Evolutionary conservation across 192 early-diverging fungal genomes (phyloP), one percentile per base, ranked within the genome.

Genomic region (Coemansia sp.): DNA sequence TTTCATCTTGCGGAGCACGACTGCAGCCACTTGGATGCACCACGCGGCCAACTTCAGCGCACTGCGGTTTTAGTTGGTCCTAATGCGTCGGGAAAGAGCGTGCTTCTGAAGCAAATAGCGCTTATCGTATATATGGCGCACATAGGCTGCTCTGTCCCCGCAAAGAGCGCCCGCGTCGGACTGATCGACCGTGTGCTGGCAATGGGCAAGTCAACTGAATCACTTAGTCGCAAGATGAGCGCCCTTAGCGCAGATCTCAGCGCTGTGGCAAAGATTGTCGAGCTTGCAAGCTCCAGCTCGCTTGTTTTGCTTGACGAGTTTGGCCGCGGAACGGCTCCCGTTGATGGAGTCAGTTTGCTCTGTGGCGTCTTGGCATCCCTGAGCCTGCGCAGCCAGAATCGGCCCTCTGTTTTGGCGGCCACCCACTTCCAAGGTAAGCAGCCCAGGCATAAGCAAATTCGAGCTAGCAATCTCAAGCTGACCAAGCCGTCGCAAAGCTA

Each of bases 101-200:
- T 91, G 6, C 85, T 91, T 62, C 56, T 91, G 25, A 90, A 90
- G 51, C 93, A 94, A 62, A 85, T 82, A 43, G 94, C 90, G 5
- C 63, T 97, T 22, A 93, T 94, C 63, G 84, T 85, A 2, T 93
- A 89, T 59, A 92, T 96, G 94, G 92, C 94, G 12, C 95, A 96
- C 65, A 86, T 96, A 32, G 95, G 95, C n/a, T 87, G 91, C 68
- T 93, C 89, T 82, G 89, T 97, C 6, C 96, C 96, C 4, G 93
- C 94, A 24, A 83, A 79, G 9, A 69, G 61, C 1, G 94, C 92
- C 0, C 41, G 59, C 1, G 85, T 97, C 64, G 93, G 94, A 1
- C 35, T 96, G 6, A 90, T 88, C 4, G 93, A 94, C 64, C 88
- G 88, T 59, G 92, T 97, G 32, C 66, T 94, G 17, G 94, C 92